A percentile compares a stretch with the other conserved stretches of the same genome.
phyloP scores from a whole-genome alignment of 2,329 filamentous ascomycete species.

The Colletotrichum scovillei region DNA sequence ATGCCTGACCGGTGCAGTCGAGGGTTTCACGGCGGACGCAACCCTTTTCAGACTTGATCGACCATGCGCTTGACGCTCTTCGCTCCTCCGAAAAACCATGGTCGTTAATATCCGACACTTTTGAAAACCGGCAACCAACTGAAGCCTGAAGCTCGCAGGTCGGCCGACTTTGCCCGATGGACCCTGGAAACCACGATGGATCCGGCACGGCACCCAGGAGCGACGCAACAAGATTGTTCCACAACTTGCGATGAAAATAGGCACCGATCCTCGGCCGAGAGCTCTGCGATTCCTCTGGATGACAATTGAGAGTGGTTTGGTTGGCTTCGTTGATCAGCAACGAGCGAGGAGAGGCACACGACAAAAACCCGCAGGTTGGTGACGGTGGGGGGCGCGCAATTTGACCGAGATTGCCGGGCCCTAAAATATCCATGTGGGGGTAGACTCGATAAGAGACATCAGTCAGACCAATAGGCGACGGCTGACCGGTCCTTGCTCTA shows the following conservation, averaged over 20 bases:
- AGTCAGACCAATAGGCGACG: conserved; percentile 19
- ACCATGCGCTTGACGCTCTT: conserved; percentile 18
- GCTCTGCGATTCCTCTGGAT: conserved; percentile 17
- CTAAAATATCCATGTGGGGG: conserved; percentile 32
- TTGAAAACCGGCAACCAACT: neutral
- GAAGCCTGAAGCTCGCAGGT: neutral
- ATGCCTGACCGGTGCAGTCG: conserved; percentile 23
- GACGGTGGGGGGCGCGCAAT: conserved; percentile 27
- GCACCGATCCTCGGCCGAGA: conserved; percentile 22
- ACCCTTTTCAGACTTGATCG: conserved; percentile 33
- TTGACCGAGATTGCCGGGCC: conserved; percentile 36
- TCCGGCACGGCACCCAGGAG: neutral
- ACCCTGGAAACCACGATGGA: neutral
- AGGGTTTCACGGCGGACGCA: conserved; percentile 27
- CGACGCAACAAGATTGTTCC: conserved; percentile 2
- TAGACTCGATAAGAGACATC: conserved; percentile 28
- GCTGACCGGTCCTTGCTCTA: conserved; percentile 16
- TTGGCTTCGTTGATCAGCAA: conserved; percentile 29
- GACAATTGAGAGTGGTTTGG: conserved; percentile 24
- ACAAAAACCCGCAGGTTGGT: conserved; percentile 24
- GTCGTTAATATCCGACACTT: conserved; percentile 27
- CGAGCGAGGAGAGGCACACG: conserved; percentile 5
- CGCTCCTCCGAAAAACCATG: conserved; percentile 21
- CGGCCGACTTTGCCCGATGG: conserved; percentile 23
- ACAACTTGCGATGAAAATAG: neutral